Base-by-base conservation (phyloP, 495 filamentous ascomycete species). In the Penicillium mononematosum region DNA sequence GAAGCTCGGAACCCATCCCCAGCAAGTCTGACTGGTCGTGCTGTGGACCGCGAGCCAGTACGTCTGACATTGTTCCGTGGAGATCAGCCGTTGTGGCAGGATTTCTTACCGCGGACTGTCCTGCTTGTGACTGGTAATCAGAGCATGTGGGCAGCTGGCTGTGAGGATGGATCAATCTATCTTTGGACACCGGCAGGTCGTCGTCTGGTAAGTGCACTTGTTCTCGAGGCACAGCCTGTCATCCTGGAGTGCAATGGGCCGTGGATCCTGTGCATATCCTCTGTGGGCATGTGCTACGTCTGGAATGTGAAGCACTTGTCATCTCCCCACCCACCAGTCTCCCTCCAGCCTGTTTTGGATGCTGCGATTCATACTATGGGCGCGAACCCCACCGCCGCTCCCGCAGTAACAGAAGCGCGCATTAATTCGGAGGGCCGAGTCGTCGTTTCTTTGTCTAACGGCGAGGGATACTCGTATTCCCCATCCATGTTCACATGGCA, bases 131-230 rank as follows among this genome's bases (percentile, higher is more conserved):
- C 94, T 0, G 94, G 94, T 0, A 97, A 92, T 66, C 83, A 86
- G 56, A 83, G 85, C 57, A 92, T 97, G 72, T 98, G 94, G 91
- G 87, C 88, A 10, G 92, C 86, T 11, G 91, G 88, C 16, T 96
- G 91, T 58, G 94, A 99, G 70, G 94, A 98, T 66, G 95, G 91
- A 16, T 90, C 86, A n/a, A 60, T 99, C 12, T 89, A 96, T 67
- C 82, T 90, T 29, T 99, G 93, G 92, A 93, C 92, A 1, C 93
- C 94, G 3, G 92, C 92, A n/a, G 94, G 94, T 5, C 83, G 95
- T 53, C 82, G 94, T 38, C 76, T 96, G 8, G 77, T 92, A 54
- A 96, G 89, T 64, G 85, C 92, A 5, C 73, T 96, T 43, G 81
- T 97, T 2, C 72, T 97, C 38, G 95, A 98, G 70, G 87, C 93